These are phyloP conservation scores for Tetrahymena thermophila DNA, from an alignment of 73 alveolate species.

Conservation along the genomic window DNA sequence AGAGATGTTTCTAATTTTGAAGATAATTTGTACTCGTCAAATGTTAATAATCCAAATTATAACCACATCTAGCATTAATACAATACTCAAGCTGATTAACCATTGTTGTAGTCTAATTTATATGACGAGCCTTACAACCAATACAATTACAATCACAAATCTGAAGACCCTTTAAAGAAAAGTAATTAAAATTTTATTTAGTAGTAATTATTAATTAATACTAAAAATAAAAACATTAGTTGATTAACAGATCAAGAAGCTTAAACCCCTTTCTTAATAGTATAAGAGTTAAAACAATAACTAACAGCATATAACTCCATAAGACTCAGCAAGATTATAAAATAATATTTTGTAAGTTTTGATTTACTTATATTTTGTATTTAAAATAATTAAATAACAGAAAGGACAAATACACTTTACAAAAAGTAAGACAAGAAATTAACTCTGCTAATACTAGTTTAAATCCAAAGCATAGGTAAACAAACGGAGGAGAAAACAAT, in stretches of 20 bases:
- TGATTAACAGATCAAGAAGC: background rate
- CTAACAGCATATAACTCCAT: background rate
- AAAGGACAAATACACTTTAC: background rate
- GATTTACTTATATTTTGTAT: background rate
- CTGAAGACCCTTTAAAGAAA: background rate
- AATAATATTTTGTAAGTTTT: background rate
- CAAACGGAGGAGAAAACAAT: background rate
- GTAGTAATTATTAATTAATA: background rate
- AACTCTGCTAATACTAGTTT: background rate
- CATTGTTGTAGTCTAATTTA: background rate
- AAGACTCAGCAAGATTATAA: background rate
- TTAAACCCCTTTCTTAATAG: background rate
- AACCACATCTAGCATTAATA: background rate
- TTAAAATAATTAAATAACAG: background rate
- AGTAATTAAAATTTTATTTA: background rate
- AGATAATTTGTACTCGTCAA: background rate
- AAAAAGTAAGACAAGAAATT: background rate
- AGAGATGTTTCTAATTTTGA: background rate
- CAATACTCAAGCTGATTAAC: background rate
- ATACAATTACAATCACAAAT: background rate
- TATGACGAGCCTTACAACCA: background rate
- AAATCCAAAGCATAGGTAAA: background rate
- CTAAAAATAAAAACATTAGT: background rate
- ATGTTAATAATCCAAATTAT: background rate
- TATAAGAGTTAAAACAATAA: background rate